Evolutionary conservation across 352 stramenopile species (phyloP), one percentile per base, ranked within the genome.

Genomic region (Pythium oligandrum): DNA sequence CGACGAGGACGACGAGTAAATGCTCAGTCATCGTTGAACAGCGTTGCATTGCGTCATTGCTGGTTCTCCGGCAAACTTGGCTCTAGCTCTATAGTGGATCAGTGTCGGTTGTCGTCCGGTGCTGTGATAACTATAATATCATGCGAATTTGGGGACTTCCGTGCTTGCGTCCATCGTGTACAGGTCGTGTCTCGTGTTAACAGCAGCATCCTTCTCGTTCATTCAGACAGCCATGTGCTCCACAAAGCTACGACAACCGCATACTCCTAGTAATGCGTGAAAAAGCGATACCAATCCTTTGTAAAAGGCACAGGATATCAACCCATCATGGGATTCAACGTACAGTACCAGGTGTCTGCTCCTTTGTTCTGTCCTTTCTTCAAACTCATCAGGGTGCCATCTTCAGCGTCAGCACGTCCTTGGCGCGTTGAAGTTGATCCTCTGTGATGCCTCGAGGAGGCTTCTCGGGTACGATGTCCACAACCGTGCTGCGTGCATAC

Each of bases 1-100:
- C 55, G 82, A 91, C 51, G 74, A 85, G 51, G 83, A 94, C 63
- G 84, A 94, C 57, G 82, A 92, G 65, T 92, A 93, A 89, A 69
- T 67, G 45, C 64, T 57, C 51, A 48, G 53, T 47, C 59, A 53
- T 55, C 48, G 52, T 56, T 54, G 40, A 38, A 4, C 39, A 32
- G 52, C 43, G 43, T 51, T 56, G 43, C 17, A 26, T 26, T 26
- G 17, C 17, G 17, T 26, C 17, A 26, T 26, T 26, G 17, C 17
- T 26, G 17, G 17, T 26, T 42, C 38, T 42, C 12, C 38, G 7
- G 7, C 7, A 42, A 42, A 50, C 55, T 51, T 64, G 57, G 57
- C 51, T 64, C 57, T 64, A 64, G 57, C 57, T 64, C 57, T 59
- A 64, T 64, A 64, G 57, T 59, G 42, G 36, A 58, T 8, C 38